Conservation (phyloP, 2,329 filamentous ascomycete genomes). For the Epichloe gansuensis region DNA sequence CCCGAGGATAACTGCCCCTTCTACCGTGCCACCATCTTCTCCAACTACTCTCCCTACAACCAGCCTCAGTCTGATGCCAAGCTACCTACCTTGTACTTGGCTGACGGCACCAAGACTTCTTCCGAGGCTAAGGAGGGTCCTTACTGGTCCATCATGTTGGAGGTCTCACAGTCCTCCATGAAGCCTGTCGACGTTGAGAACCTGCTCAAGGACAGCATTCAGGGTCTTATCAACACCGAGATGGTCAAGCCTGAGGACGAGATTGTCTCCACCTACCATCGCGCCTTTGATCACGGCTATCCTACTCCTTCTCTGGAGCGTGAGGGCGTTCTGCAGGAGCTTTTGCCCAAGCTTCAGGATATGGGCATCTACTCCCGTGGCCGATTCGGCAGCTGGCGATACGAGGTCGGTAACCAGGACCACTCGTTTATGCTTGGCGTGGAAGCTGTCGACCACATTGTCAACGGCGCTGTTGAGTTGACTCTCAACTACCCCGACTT, state of each 20-base stretch:
- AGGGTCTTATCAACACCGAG: slow-evolving; percentile 93
- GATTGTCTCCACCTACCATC: slow-evolving; percentile 97
- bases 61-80: slow-evolving; percentile 75
- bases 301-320: slow-evolving; percentile 90
- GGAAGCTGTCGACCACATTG: slow-evolving; percentile 81
- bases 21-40: slow-evolving; percentile 99
- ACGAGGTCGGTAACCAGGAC: slow-evolving; percentile 94
- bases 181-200: slow-evolving; percentile 86
- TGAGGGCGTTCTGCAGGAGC: slow-evolving; percentile 83
- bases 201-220: slow-evolving; percentile 80
- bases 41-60: slow-evolving; percentile 99
- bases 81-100: slow-evolving; percentile 76
- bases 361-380: slow-evolving; percentile 91
- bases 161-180: slow-evolving; percentile 90
- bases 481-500: slow-evolving; percentile 96
- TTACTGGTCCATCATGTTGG: slow-evolving; percentile 99
- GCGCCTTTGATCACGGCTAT: slow-evolving; percentile 96
- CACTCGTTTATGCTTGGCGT: slow-evolving; percentile 97
- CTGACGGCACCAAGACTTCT: slow-evolving; percentile 70
- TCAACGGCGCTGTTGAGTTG: slow-evolving; percentile 79
- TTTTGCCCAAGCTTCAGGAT: slow-evolving; percentile 84
- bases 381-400: slow-evolving; percentile 95
- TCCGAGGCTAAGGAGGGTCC: slow-evolving; percentile 71
- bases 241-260: slow-evolving; percentile 88
- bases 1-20: slow-evolving; percentile 98